Percentiles rank a stretch among this genome's conserved stretches.
phyloP scores from a whole-genome alignment of 371 early-diverging fungal species.

The Massospora cicadina region DNA sequence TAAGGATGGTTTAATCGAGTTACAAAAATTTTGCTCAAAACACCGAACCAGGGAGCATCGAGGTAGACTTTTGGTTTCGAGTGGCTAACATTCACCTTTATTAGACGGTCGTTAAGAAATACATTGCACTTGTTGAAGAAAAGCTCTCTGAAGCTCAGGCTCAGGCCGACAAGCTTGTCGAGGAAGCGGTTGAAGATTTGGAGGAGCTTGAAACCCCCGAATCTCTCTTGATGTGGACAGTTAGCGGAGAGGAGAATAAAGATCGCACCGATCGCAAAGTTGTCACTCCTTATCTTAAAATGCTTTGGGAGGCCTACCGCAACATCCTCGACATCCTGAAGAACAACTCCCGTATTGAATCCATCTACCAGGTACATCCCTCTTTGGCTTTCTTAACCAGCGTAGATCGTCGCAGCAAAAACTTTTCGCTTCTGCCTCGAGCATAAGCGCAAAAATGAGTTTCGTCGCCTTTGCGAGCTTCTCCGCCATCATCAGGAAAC shows the following conservation, averaged over 20 bases:
- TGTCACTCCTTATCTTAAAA: conserved; percentile 94
- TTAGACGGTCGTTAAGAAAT: conserved; percentile 59
- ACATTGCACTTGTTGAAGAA: conserved; percentile 70
- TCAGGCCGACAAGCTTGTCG: conserved; percentile 71
- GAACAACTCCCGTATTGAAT: conserved; percentile 88
- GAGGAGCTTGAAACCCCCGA: conserved; percentile 93
- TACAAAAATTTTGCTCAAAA: conserved; percentile 95
- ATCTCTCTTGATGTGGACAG: conserved; percentile 82
- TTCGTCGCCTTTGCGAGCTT: conserved; percentile 91
- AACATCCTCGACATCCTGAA: conserved; percentile 88
- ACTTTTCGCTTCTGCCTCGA: conserved; percentile 92
- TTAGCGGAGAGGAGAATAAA: conserved; percentile 83
- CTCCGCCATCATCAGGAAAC: conserved; percentile 84
- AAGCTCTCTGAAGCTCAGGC: conserved; percentile 83
- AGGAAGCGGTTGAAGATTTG: conserved; percentile 76
- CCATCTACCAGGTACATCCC: conserved; percentile 63
- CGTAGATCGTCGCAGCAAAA: conserved; percentile 34
- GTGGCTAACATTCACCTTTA: neutral
- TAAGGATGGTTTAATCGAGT: conserved; percentile 87
- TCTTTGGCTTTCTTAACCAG: neutral
- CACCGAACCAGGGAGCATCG: conserved; percentile 18
- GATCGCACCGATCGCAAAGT: conserved; percentile 92
- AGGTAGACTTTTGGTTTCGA: neutral
- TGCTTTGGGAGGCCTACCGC: conserved; percentile 96
- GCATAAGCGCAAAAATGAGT: conserved; percentile 92